Evolutionary conservation across 192 early-diverging fungal species (phyloP), one percentile per base, ranked within the genome.

Genomic region (Paraglomus occultum): DNA sequence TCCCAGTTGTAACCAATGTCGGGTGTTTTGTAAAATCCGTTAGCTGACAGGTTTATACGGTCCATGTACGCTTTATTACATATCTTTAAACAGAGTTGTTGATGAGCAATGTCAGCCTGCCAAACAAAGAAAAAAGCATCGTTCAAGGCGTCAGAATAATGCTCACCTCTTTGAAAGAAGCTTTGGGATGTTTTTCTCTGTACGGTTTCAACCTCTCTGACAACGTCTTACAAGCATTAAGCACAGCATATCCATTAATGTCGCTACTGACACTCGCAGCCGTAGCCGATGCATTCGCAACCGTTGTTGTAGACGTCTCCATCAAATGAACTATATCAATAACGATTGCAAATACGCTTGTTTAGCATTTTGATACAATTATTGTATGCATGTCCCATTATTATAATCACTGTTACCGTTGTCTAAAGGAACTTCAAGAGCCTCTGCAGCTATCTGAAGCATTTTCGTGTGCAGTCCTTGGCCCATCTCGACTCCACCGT

Each of bases 391-490:
- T 31, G 3, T 31, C 31, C 31, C 31, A 31, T 31, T 31, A 3
- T 2, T 31, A 11, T 23, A 22, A 57, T 11, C 15, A 7, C 54
- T 5, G 8, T 42, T 43, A 70, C 67, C 52, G 31, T 58, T 91
- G 84, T 73, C 81, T 84, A 48, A 89, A 79, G 92, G 88, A 57
- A 95, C 73, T n/a, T 80, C 75, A 45, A 95, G 83, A 4, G 86
- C 87, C 71, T 94, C 87, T n/a, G 92, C 90, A 15, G 90, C 90
- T 47, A 95, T 79, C 80, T 90, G 88, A 22, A 90, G 79, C 88
- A 93, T 90, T 79, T 95, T 95, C 14, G 92, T 95, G 70, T 94
- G 89, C 67, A 95, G 73, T 8, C 94, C 94, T 75, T 95, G 94
- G 47, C 94, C 94, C 91, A 95, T 93, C 70, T 95, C 92, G n/a